Base-by-base conservation (phyloP, 768 basidiomycete genomes). In the Rhodotorula graminis region DNA sequence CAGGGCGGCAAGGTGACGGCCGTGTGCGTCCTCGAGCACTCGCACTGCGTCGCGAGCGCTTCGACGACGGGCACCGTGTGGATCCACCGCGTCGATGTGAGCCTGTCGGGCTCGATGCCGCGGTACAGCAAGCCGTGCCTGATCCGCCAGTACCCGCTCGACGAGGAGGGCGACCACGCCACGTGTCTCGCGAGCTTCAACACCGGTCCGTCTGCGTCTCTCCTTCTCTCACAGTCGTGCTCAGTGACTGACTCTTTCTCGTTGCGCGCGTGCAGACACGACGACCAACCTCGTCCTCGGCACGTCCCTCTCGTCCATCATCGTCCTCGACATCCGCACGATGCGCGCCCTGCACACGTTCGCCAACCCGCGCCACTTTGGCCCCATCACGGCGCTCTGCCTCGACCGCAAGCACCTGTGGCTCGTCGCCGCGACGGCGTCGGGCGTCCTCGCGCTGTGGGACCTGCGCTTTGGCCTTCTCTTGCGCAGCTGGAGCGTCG, bases 391-490 rank as follows among this genome's bases (percentile, higher is more conserved):
- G 0, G 86, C 88, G 53, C 80, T 95, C 69, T 95, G 92, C 76
- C 80, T 93, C 59, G 93, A 95, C 79, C 87, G 87, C 47, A 91
- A 89, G 78, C 87, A 86, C 37, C 86, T 90, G 11, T 98, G 95
- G 95, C 84, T 95, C 37, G 84, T 96, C 21, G 88, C 90, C 27
- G 95, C 92, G 5, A 96, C 95, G 2, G 87, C 89, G 5, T 87
- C 86, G 3, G 96, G 95, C 11, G 87, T 89, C 23, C 82, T 98
- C 21, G 88, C 90, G 0, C 84, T 99, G 6, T 99, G 94, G 93
- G 96, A 99, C 82, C 87, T 92, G 56, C 89, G 95, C 18, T 99
- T 98, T 76, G 93, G 94, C 2, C 83, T 97, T 29, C 83, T 90
- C 9, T 84, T 98, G 74, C 90, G 90, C 80, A 91, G 88, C 71